Base-by-base conservation (phyloP, 2,329 filamentous ascomycete genomes). In the Arthrobotrys conoides region DNA sequence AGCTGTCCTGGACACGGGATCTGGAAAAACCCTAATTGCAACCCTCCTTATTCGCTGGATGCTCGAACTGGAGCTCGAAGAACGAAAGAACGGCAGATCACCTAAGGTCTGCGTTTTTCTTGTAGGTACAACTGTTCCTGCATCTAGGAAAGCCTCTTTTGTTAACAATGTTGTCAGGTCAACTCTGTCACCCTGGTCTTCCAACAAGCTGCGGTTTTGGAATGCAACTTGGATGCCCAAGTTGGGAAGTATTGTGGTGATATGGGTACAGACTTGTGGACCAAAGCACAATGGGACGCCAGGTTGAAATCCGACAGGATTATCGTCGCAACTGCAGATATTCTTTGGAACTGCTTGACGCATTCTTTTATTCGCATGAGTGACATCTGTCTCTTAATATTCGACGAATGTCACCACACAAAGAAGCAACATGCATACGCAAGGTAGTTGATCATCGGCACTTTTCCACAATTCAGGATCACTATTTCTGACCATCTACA, bases 1-100 rank as follows among this genome's bases (percentile, higher is more conserved):
- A 81, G 94, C 96, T 0, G 96, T 99, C 0, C 88, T 98, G 0
- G 94, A 96, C 82, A 97, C 95, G n/a, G 92, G 96, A 12, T 94
- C 93, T 2, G 96, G 96, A 1, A 99, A 99, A 85, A 99, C 96
- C 0, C 87, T 97, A n/a, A 97, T 99, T 81, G 94, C 96, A 0
- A 94, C 93, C 0, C 87, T 98, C 1, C 87, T 99, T 4, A 87
- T 98, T 24, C 90, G 91, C 46, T 89, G 96, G 83, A 88, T 90
- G 9, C 87, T 98, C 33, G 90, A 93, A 46, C 86, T 91, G 76
- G 96, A 99, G 83, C 85, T 97, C 0, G 90, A 93, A 79, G 86
- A 90, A 80, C 89, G 94, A 46, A 87, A 86, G 0, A 82, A 85
- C 1, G 91, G 91, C 1, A 87, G 87, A n/a, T 82, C 86, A 0